Conservation (phyloP, 1,284 basidiomycete genomes). For the Inonotus obliquus region DNA sequence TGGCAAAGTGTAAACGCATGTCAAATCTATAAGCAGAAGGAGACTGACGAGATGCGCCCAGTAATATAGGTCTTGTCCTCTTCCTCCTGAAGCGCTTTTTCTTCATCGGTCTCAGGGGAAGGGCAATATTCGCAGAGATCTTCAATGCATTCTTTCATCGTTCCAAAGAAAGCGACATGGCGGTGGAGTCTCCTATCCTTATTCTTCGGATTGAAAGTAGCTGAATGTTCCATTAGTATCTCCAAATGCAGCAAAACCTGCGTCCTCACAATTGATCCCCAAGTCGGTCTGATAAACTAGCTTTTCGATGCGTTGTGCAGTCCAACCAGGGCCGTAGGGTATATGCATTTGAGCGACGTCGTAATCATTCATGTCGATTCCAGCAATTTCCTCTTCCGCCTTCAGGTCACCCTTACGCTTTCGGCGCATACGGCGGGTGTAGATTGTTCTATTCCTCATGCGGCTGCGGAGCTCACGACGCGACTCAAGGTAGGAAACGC, state of each 20-base stretch:
- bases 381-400: conserved; percentile 34
- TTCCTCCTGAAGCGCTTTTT: conserved; percentile 42
- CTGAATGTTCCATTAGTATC: conserved; percentile 26
- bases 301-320: conserved; percentile 52
- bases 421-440: conserved; percentile 26
- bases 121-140: conserved; percentile 60
- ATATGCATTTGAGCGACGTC: conserved; percentile 53
- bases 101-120: conserved; percentile 45
- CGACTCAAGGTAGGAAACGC: conserved; percentile 40
- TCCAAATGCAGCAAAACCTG: not conserved
- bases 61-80: conserved; percentile 50
- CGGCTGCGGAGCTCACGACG: conserved; percentile 46
- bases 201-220: conserved; percentile 58
- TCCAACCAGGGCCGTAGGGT: conserved; percentile 60
- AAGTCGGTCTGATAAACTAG: conserved; percentile 52
- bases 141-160: conserved; percentile 47
- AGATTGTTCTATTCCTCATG: conserved; percentile 27
- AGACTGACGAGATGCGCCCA: conserved; percentile 45
- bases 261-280: conserved; percentile 51
- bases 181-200: conserved; percentile 52
- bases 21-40: not conserved
- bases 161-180: conserved; percentile 59
- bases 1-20: not conserved
- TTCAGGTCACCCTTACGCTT: conserved; percentile 47
- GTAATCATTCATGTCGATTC: conserved; percentile 55